Evolutionary conservation across 352 stramenopile species (phyloP).

Genomic region (Pythium pyrilobum): DNA sequence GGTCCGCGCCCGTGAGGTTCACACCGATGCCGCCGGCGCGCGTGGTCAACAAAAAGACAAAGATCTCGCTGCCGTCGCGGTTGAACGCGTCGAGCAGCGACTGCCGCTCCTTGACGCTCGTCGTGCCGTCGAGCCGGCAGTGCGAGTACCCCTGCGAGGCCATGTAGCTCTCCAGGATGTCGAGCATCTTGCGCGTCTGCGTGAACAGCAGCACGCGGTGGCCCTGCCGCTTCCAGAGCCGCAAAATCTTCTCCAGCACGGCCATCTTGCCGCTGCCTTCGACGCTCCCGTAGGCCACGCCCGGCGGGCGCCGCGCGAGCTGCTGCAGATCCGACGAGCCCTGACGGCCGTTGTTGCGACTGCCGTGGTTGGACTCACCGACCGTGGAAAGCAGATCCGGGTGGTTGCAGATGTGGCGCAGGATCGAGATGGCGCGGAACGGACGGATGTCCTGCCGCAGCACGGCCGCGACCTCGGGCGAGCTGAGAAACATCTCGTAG

Average conservation of each 20-base stretch:
- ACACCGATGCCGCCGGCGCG: conserved; percentile 96
- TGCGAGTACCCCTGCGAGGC: conserved; percentile 84
- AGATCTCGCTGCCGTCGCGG: conserved; percentile 59
- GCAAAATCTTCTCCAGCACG: conserved; percentile 94
- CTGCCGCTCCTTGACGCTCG: conserved; percentile 91
- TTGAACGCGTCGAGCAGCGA: conserved; percentile 97
- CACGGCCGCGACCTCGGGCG: conserved; percentile 91
- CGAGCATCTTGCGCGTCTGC: conserved; percentile 96
- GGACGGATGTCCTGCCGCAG: conserved; percentile 74
- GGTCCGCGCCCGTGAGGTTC: conserved; percentile 93
- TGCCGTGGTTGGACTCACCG: conserved; percentile 29
- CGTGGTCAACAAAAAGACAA: conserved; percentile 80
- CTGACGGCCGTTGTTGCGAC: conserved; percentile 19
- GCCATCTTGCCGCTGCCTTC: conserved; percentile 95
- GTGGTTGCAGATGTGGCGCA: conserved; percentile 99
- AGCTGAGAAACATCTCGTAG: conserved; percentile 92
- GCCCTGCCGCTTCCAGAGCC: conserved; percentile 91
- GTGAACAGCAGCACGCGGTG: conserved; percentile 98
- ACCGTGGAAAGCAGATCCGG: conserved; percentile 89
- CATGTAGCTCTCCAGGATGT: conserved; percentile 96
- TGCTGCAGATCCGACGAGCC: conserved; percentile 12
- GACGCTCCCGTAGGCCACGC: conserved; percentile 29
- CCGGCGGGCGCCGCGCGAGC: conserved; percentile 2
- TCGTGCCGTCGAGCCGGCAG: conserved; percentile 95
- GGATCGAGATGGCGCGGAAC: conserved; percentile 91